These are phyloP conservation scores for Clarireedia monteithiana DNA, from an alignment of 2,329 filamentous ascomycete genomes.

Conservation along the genomic window DNA sequence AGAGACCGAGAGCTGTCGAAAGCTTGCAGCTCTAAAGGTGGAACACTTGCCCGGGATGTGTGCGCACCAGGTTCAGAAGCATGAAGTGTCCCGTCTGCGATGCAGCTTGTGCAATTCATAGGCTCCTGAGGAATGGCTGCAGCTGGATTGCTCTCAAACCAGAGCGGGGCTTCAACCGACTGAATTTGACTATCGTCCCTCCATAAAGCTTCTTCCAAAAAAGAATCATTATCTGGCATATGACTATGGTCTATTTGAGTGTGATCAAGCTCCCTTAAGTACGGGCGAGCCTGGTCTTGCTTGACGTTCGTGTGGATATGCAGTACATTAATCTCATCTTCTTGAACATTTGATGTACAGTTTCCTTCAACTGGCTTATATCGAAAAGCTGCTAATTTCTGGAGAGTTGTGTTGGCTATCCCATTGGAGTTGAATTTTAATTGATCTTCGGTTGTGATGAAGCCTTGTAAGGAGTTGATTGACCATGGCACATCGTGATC, in stretches of 20 bases:
- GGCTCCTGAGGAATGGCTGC: neutral
- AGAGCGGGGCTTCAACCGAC: neutral
- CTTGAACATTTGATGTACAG: neutral
- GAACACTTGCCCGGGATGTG: too few species aligned
- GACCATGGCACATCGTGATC: neutral
- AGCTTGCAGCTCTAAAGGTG: too few species aligned
- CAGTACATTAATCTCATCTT: neutral
- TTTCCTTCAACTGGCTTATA: neutral
- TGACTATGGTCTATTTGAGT: constrained; percentile 1
- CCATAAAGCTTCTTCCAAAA: constrained; percentile 14
- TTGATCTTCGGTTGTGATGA: constrained; percentile 23
- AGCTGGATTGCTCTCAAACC: neutral
- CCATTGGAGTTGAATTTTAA: neutral
- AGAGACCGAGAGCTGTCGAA: too few species aligned
- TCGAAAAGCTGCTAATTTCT: constrained; percentile 9
- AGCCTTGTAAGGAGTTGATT: constrained; percentile 17
- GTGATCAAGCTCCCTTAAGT: neutral
- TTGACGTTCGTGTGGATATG: neutral
- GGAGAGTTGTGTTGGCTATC: constrained; percentile 10
- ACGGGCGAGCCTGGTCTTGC: neutral
- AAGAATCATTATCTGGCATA: neutral
- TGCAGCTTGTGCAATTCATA: neutral
- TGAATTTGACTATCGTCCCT: neutral
- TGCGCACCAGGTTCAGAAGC: too few species aligned
- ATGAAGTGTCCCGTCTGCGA: too few species aligned